Percentiles rank a stretch among this genome's conserved stretches.
phyloP scores from a whole-genome alignment of 345 rosid species.

The Iberis pinnata region DNA sequence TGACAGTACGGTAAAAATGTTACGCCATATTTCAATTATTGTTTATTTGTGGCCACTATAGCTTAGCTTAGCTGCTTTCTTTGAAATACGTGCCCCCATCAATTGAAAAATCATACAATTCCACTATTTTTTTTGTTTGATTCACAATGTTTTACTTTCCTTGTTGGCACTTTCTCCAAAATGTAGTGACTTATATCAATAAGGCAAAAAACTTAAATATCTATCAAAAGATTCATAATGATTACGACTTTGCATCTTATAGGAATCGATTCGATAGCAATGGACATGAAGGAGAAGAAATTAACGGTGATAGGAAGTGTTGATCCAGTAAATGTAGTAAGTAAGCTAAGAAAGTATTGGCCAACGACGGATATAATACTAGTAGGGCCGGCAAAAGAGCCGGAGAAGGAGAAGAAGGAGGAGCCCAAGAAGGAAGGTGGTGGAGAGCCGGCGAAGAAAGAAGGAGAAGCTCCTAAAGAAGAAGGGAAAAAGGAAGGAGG shows the following conservation, averaged over 20 bases:
- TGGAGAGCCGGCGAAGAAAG: constrained; percentile 39
- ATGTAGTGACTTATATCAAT: constrained; percentile 12
- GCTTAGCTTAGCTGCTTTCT: too few species aligned
- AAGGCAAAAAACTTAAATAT: background rate
- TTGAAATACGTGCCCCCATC: constrained; percentile 28
- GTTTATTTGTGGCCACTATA: constrained; percentile 22
- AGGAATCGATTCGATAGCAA: constrained; percentile 80
- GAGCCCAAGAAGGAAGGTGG: constrained; percentile 58
- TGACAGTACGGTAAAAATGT: constrained; percentile 29
- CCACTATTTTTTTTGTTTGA: background rate
- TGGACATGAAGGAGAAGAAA: constrained; percentile 78
- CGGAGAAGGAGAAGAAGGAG: constrained; percentile 68
- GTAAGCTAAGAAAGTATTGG: constrained; percentile 80
- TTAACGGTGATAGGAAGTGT: constrained; percentile 66
- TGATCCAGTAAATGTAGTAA: constrained; percentile 62
- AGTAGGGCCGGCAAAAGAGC: constrained; percentile 84
- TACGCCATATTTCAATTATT: constrained; percentile 19
- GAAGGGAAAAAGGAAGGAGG: constrained; percentile 55
- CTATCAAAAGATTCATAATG: background rate
- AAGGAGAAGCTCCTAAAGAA: constrained; percentile 48
- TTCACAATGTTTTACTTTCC: constrained; percentile 5
- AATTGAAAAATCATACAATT: background rate
- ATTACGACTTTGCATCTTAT: constrained; percentile 1
- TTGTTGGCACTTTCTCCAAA: background rate
- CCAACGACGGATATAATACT: constrained; percentile 50